phyloP scores from a whole-genome alignment of 2,329 filamentous ascomycete genomes.

The Ophiocordyceps camponoti-leonardi region DNA sequence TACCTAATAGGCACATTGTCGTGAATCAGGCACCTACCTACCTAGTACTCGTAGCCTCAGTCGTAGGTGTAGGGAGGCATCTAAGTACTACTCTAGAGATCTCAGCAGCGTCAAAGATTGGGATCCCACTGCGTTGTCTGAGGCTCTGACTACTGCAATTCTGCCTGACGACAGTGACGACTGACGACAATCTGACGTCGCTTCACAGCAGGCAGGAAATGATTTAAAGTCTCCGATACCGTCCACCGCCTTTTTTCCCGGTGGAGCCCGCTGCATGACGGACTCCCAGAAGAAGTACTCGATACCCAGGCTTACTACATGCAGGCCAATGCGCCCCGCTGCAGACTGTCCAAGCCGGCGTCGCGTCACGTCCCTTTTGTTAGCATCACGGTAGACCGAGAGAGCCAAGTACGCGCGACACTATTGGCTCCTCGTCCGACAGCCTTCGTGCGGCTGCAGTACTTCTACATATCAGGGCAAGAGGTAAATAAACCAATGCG shows the following conservation, averaged over 20 bases:
- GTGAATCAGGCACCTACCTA: too few species aligned
- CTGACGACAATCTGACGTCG: too few species aligned
- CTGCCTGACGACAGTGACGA: too few species aligned
- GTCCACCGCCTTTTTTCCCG: background rate
- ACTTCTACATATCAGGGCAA: background rate
- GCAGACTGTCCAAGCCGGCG: background rate
- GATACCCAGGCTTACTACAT: background rate
- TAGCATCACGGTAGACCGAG: background rate
- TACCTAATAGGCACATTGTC: too few species aligned
- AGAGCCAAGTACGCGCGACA: too few species aligned
- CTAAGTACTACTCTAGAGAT: too few species aligned
- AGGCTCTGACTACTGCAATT: too few species aligned
- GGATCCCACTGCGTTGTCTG: too few species aligned
- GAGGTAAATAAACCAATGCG: background rate
- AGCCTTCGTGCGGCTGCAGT: background rate
- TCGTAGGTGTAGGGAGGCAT: too few species aligned
- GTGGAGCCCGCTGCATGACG: background rate
- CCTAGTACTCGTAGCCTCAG: too few species aligned
- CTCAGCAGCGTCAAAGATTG: too few species aligned
- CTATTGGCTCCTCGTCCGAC: background rate
- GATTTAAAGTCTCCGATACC: background rate
- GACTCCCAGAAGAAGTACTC: background rate
- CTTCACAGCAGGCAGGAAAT: background rate
- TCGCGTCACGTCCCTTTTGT: background rate
- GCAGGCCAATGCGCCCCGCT: background rate